Conservation (phyloP, 441 rosid species). For the Populus hybrid region DNA sequence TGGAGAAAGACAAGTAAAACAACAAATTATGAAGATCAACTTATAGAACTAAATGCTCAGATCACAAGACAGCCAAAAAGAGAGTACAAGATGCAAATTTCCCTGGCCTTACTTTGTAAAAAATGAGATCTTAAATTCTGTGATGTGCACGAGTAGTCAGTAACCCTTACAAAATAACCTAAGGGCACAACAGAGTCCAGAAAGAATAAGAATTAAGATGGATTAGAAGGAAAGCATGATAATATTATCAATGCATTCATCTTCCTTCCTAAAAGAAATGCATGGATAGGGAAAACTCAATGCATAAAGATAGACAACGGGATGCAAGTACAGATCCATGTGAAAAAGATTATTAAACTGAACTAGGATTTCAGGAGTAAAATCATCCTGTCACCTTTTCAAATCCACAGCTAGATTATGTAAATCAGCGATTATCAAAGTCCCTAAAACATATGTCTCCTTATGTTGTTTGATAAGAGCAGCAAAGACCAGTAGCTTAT, state of each 20-base stretch:
- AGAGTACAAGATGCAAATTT: too few species aligned
- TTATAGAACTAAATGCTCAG: not conserved
- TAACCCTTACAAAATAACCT: not conserved
- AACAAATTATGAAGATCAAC: not conserved
- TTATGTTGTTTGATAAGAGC: not conserved
- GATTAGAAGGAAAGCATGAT: not conserved
- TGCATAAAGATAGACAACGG: not conserved
- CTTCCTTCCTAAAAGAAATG: not conserved
- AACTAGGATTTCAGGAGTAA: not conserved
- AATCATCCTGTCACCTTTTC: not conserved
- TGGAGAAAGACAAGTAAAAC: not conserved
- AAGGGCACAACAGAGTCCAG: not conserved
- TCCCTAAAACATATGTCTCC: not conserved
- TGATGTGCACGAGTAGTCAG: not conserved
- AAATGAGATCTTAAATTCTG: not conserved
- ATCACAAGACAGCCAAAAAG: not conserved
- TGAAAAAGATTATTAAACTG: not conserved
- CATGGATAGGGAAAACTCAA: not conserved
- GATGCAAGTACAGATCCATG: not conserved
- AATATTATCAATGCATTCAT: not conserved
- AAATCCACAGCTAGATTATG: not conserved
- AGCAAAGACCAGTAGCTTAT: not conserved
- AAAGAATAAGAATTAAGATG: not conserved
- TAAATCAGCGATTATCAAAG: not conserved
- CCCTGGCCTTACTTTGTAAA: not conserved